Conservation (phyloP, 768 basidiomycete species). For the Coprinopsis strossmayeri region DNA sequence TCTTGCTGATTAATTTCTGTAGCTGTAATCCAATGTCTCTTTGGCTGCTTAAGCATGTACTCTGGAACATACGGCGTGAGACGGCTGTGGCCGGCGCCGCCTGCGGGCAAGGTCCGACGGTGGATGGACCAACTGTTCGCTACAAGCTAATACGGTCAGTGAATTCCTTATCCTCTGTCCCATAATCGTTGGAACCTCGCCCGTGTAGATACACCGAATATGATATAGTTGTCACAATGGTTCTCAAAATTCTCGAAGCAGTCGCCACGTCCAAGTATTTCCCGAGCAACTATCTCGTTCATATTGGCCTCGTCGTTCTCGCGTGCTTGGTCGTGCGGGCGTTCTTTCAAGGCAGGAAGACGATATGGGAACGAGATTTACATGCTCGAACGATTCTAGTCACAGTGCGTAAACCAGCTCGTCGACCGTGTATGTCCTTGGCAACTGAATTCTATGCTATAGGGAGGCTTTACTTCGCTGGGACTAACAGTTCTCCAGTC, state of each 20-base stretch:
- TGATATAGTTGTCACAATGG: too few relatives aligned
- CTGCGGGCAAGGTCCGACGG: too few relatives aligned
- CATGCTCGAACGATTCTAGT: constrained; percentile 66
- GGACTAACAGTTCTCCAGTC: constrained; percentile 62
- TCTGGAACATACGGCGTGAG: too few relatives aligned
- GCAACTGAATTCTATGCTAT: constrained; percentile 4
- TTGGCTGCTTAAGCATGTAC: too few relatives aligned
- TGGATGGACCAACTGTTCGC: too few relatives aligned
- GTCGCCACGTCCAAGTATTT: constrained; percentile 31
- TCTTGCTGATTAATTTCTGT: too few relatives aligned
- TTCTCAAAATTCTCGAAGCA: constrained; percentile 22
- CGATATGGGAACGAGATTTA: constrained; percentile 66
- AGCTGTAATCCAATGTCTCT: too few relatives aligned
- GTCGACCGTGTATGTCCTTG: constrained; percentile 4
- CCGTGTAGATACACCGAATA: too few relatives aligned
- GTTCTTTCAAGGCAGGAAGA: constrained; percentile 64
- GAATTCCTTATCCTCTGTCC: too few relatives aligned
- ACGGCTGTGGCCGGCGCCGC: too few relatives aligned
- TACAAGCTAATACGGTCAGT: too few relatives aligned
- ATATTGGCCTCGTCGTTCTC: constrained; percentile 38
- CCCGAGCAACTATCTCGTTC: constrained; percentile 52
- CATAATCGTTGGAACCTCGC: too few relatives aligned
- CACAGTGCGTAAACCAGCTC: constrained; percentile 50
- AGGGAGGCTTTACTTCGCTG: constrained; percentile 74
- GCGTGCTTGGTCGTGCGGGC: constrained; percentile 43